phyloP scores from a whole-genome alignment of 768 basidiomycete species.

The Kwoniella bestiolae region DNA sequence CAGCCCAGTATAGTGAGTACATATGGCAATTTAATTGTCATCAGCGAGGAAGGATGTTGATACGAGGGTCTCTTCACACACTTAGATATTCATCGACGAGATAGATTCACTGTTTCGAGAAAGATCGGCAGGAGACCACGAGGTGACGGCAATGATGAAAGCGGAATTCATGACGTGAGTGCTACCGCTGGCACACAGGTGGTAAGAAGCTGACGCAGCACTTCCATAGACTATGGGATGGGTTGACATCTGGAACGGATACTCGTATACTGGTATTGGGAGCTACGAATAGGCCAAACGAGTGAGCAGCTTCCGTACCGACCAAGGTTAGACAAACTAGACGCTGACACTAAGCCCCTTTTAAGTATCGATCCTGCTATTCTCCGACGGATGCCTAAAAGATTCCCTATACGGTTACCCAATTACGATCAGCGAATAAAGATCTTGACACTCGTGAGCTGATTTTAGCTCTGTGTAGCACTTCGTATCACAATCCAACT shows the following conservation, averaged over 20 bases:
- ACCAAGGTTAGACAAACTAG: too few relatives aligned
- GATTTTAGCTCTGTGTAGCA: background rate
- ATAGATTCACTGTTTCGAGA: constrained; percentile 94
- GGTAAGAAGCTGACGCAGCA: background rate
- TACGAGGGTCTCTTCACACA: background rate
- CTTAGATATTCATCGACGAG: constrained; percentile 91
- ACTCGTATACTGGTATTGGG: constrained; percentile 83
- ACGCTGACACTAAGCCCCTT: background rate
- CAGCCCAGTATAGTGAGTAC: constrained; percentile 76
- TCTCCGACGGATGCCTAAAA: constrained; percentile 83
- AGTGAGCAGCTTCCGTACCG: constrained; percentile 61
- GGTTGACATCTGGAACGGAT: constrained; percentile 76
- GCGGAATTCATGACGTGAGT: constrained; percentile 64
- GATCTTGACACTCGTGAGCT: constrained; percentile 75
- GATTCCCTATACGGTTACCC: constrained; percentile 83
- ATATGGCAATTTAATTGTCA: background rate
- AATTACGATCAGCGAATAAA: constrained; percentile 75
- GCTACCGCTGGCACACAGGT: too few relatives aligned
- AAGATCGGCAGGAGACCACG: constrained; percentile 85
- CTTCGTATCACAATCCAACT: background rate
- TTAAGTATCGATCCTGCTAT: constrained; percentile 57
- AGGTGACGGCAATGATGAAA: constrained; percentile 98
- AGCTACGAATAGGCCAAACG: constrained; percentile 92
- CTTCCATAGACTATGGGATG: constrained; percentile 82
- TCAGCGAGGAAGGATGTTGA: background rate